phyloP scores from a whole-genome alignment of 2,329 filamentous ascomycete genomes.

The Trichoderma hamatum region DNA sequence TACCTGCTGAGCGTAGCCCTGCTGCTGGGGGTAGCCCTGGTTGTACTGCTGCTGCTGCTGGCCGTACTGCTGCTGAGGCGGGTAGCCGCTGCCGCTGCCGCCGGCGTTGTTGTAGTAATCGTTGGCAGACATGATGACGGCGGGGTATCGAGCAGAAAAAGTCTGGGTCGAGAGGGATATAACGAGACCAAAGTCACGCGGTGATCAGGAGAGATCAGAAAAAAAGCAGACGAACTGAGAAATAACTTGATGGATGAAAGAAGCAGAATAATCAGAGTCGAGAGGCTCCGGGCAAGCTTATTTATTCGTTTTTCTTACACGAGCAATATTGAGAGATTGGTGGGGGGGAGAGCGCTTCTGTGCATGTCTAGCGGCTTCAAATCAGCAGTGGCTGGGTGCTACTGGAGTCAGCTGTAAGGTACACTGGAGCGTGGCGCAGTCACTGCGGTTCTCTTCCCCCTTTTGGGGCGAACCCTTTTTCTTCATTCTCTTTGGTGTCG shows the following conservation, averaged over 20 bases:
- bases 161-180: background rate
- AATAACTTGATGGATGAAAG: background rate
- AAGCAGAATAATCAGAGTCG: background rate
- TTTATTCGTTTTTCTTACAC: conserved; percentile 14
- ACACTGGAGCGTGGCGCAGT: conserved; percentile 26
- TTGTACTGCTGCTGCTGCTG: conserved; percentile 32
- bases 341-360: background rate
- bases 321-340: background rate
- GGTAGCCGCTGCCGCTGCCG: conserved; percentile 31
- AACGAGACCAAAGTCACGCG: background rate
- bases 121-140: conserved; percentile 41
- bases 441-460: conserved; percentile 21
- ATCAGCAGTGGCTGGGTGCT: background rate
- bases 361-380: background rate
- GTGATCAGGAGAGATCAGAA: background rate
- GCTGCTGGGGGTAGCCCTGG: conserved; percentile 31
- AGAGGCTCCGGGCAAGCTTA: conserved; percentile 12
- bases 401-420: conserved; percentile 14
- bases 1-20: conserved; percentile 33
- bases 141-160: background rate
- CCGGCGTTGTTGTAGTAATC: conserved; percentile 44
- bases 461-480: background rate
- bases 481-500: background rate
- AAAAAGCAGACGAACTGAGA: no score
- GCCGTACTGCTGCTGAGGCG: conserved; percentile 34